Evolutionary conservation across 768 basidiomycete genomes (phyloP), one percentile per base, ranked within the genome.

Genomic region (Lactarius akahatsu): DNA sequence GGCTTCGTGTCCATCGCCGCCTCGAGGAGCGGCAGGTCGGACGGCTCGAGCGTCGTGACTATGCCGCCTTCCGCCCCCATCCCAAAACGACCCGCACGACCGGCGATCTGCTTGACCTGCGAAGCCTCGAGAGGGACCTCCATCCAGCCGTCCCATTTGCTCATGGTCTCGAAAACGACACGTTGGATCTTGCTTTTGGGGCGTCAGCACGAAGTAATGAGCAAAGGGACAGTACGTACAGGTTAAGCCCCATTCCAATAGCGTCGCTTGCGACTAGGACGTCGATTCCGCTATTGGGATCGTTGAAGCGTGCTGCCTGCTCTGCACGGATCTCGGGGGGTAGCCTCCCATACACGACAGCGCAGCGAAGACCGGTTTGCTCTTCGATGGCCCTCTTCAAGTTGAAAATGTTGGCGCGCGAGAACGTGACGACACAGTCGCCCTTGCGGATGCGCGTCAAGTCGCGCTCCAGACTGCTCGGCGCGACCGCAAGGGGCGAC

Each of bases 221-320:
- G 2, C 30, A 61, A 23, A 56, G 36, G 59, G 23, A n/a, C 32
- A 23, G 23, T 4, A 79, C 91, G 54, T 75, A 98, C 97, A 99
- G 77, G 74, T 99, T 98, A 26, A 99, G 82, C 0, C 97, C 97
- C 94, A 99, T 96, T 2, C 97, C 95, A 58, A 98, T 89, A 0
- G 95, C 94, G 73, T 99, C 97, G 71, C 92, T 95, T 1, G 93
- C 96, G 20, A 98, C 86, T 50, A 99, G 82, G 2, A 98, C 88
- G 71, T 96, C 91, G 72, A 91, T 92, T 1, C 86, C 88, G n/a
- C 89, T 92, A 50, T 85, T 73, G 0, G 86, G 86, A 66, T 92
- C 85, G 72, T 99, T 98, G 82, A 98, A 98, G 40, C 94, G 81
- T 11, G 86, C 85, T 1, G 97, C 97, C 75, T 98, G 96, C 72